Percentiles rank a stretch among this genome's conserved stretches.
These are phyloP conservation scores for Hypoxylon sp. DNA, from an alignment of 2,329 filamentous ascomycete genomes.

Conservation along the genomic window DNA sequence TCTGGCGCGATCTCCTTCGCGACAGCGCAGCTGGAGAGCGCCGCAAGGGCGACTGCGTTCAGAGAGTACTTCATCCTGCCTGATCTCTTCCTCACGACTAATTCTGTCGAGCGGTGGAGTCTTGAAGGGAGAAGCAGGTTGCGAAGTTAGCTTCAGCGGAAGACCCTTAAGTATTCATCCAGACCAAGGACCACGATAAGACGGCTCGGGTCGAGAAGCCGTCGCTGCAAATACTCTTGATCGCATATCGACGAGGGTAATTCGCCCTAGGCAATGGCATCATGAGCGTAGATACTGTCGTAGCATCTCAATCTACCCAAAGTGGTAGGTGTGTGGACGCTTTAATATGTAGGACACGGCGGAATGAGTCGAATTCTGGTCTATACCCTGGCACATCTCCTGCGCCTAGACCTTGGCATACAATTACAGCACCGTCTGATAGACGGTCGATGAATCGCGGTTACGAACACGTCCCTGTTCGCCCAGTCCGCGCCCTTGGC, in stretches of 20 bases:
- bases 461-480: slow-evolving; percentile 18
- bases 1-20: slow-evolving; percentile 53
- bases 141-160: slow-evolving; percentile 4
- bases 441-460: slow-evolving; percentile 28
- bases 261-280: slow-evolving; percentile 41
- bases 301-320: slow-evolving; percentile 48
- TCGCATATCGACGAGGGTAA: slow-evolving; percentile 36
- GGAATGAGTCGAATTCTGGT: slow-evolving; percentile 37
- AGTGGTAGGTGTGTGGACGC: slow-evolving; percentile 45
- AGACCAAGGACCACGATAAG: slow-evolving; percentile 19
- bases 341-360: slow-evolving; percentile 45
- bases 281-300: slow-evolving; percentile 48
- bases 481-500: slow-evolving; percentile 27
- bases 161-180: slow-evolving; percentile 34
- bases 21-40: slow-evolving; percentile 46
- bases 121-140: slow-evolving; percentile 8
- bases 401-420: slow-evolving; percentile 42
- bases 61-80: slow-evolving; percentile 50
- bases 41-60: slow-evolving; percentile 48
- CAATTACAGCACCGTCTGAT: slow-evolving; percentile 33
- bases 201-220: slow-evolving; percentile 37
- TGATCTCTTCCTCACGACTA: slow-evolving; percentile 31
- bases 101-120: slow-evolving; percentile 11
- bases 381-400: slow-evolving; percentile 36
- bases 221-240: slow-evolving; percentile 21